Base-by-base conservation (phyloP, 2,329 filamentous ascomycete genomes). In the Lizonia empirigonia region DNA sequence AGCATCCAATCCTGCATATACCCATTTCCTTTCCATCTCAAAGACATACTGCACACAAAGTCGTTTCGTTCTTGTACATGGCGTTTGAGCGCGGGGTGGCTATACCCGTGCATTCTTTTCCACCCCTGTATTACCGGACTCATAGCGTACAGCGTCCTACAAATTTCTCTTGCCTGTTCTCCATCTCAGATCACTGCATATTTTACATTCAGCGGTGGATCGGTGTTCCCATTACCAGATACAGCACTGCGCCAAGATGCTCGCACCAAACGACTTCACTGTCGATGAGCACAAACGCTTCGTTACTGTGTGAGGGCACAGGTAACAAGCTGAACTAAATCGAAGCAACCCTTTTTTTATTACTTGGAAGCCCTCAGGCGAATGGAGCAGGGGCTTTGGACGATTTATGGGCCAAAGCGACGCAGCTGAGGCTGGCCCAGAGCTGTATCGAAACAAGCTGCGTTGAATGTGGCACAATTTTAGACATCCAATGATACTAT, bases 61-160 rank as follows among this genome's bases (percentile, higher is more conserved):
- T 50, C 46, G 36, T 69, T 63, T 65, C 60, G 35, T 68, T 66
- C 13, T 58, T 60, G 60, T 63, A 36, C 39, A 55, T 58, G 64
- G 62, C 60, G 68, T 63, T 65, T 20, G 29, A 45, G 49, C 26
- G 30, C 41, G 29, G 44, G 49, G 57, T 40, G 51, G 44, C 22
- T 40, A 50, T 51, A 56, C 41, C 50, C 53, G 48, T 50, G 44
- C 34, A 37, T 51, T 45, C 20, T 39, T 44, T 53, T 40, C 23
- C 36, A 60, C 44, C 42, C 39, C 22, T 58, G 40, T 60, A 52
- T 53, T 48, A 49, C 48, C 34, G 60, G 58, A 58, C 61, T 67
- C 59, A 63, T 67, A 69, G 69, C 68, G 67, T 71, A 63, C 59
- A 69, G 68, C 66, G 63, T 53, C 38, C 39, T n/a, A 27, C 13